Conservation (phyloP, 768 basidiomycete species). For the Xerocomus potaroensis region DNA sequence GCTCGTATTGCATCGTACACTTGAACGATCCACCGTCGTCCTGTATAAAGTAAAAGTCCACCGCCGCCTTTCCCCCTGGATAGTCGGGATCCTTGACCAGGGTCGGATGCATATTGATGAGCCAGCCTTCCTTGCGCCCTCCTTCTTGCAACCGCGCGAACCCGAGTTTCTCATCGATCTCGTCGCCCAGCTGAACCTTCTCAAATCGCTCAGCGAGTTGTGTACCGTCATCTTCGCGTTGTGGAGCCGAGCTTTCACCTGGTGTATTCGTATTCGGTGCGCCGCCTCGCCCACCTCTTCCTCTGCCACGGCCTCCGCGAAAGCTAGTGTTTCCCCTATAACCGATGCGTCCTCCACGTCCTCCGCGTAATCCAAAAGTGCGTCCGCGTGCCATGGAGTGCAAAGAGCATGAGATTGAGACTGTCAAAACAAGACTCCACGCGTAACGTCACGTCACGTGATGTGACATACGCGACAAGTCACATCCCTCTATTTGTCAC, state of each 20-base stretch:
- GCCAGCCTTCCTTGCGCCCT: slow-evolving; percentile 76
- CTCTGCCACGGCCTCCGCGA: slow-evolving; percentile 49
- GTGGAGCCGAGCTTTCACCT: slow-evolving; percentile 48
- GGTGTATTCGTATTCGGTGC: slow-evolving; percentile 28
- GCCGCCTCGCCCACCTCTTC: slow-evolving; percentile 35
- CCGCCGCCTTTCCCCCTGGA: slow-evolving; percentile 81
- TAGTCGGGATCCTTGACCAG: slow-evolving; percentile 82
- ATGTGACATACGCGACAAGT: slow-evolving; percentile 25
- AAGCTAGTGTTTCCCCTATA: slow-evolving; percentile 31
- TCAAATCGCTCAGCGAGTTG: slow-evolving; percentile 85
- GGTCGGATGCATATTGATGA: slow-evolving; percentile 99
- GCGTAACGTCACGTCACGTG: slow-evolving; percentile 13
- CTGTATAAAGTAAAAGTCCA: slow-evolving; percentile 96
- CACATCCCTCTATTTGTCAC: slow-evolving; percentile 12
- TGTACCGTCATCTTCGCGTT: slow-evolving; percentile 87
- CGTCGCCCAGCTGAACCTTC: slow-evolving; percentile 66
- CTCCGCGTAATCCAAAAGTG: slow-evolving; percentile 50
- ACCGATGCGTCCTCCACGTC: slow-evolving; percentile 37
- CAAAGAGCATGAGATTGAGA: not conserved
- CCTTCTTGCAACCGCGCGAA: slow-evolving; percentile 83
- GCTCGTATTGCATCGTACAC: slow-evolving; percentile 86
- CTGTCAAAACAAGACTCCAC: not conserved
- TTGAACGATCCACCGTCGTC: slow-evolving; percentile 98
- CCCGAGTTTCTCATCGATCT: slow-evolving; percentile 91
- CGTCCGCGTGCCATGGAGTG: slow-evolving; percentile 41